A percentile compares a stretch with the other conserved stretches of the same genome.
Conservation (phyloP, 352 stramenopile species). For the Phytophthora sp. region DNA sequence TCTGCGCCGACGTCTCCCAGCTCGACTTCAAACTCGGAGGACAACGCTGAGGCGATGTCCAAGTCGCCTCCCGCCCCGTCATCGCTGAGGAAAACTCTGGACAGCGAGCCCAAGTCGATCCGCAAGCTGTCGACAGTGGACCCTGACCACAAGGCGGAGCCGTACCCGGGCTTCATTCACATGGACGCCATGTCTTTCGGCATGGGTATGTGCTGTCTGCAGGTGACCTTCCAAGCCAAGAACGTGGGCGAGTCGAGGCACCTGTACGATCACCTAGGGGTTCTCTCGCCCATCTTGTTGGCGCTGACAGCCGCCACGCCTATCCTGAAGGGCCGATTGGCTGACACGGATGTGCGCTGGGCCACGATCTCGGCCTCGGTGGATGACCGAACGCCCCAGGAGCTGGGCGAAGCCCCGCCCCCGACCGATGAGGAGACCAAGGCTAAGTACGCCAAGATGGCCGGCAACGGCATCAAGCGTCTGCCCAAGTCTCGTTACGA, state of each 20-base stretch:
- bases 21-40: conserved; percentile 65
- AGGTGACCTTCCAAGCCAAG: conserved; percentile 98
- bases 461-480: conserved; percentile 91
- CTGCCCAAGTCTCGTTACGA: conserved; percentile 97
- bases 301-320: conserved; percentile 98
- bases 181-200: conserved; percentile 99
- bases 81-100: conserved; percentile 13
- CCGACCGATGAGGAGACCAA: conserved; percentile 55
- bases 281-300: conserved; percentile 99
- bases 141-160: conserved; percentile 73
- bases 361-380: conserved; percentile 97
- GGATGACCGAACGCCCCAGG: conserved; percentile 93
- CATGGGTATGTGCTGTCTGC: conserved; percentile 99
- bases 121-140: conserved; percentile 34
- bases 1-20: conserved; percentile 35
- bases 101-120: conserved; percentile 56
- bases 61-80: conserved; percentile 60
- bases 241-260: conserved; percentile 98
- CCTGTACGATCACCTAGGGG: conserved; percentile 99
- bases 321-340: conserved; percentile 94
- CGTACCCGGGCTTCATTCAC: conserved; percentile 93
- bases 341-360: conserved; percentile 94
- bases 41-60: conserved; percentile 34
- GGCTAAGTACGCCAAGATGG: conserved; percentile 91
- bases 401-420: conserved; percentile 54